Evolutionary conservation across 2,329 filamentous ascomycete species (phyloP), one percentile per base, ranked within the genome.

Genomic region (Gnomoniopsis smithogilvyi): DNA sequence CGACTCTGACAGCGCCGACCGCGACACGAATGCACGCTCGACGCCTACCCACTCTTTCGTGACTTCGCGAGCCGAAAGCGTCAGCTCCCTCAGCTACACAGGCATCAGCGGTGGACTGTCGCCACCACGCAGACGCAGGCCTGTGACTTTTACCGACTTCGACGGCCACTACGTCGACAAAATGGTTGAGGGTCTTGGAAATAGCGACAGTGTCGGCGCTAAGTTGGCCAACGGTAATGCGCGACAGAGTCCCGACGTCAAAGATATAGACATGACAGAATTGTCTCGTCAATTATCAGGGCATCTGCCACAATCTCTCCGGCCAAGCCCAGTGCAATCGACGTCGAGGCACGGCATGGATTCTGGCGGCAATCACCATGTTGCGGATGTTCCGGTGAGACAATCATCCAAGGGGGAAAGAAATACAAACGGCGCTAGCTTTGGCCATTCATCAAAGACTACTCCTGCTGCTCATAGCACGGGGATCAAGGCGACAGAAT

Each of bases 21-120:
- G 45, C 6, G 58, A 45, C 51, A 10, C 46, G 47, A 53, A 52
- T 30, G 47, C 48, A 17, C 45, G n/a, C 48, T 57, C 58, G 1
- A 26, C 30, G 22, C 49, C 58, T 12, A 34, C 56, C n/a, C 45
- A 21, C 48, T 47, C 53, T 14, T 43, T 34, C 41, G 3, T 48
- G 26, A 41, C 34, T 11, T 54, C 58, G 2, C 33, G 49, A 30
- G 21, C 58, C 48, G 51, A 51, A 45, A 52, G 48, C 53, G 38
- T 34, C 30, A 60, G 58, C 53, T 54, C 47, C 6, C 30, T 34
- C 14, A 60, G 58, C 58, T 53, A 52, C 38, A 51, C 53, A 15
- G 48, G 54, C 22, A 26, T 43, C n/a, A 41, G 33, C n/a, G 58
- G 58, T 15, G 58, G 58, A 7, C 53, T 60, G 11, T 60, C 58